These are phyloP conservation scores for Phytopythium oedochilum DNA, from an alignment of 352 stramenopile genomes.

Conservation along the genomic window DNA sequence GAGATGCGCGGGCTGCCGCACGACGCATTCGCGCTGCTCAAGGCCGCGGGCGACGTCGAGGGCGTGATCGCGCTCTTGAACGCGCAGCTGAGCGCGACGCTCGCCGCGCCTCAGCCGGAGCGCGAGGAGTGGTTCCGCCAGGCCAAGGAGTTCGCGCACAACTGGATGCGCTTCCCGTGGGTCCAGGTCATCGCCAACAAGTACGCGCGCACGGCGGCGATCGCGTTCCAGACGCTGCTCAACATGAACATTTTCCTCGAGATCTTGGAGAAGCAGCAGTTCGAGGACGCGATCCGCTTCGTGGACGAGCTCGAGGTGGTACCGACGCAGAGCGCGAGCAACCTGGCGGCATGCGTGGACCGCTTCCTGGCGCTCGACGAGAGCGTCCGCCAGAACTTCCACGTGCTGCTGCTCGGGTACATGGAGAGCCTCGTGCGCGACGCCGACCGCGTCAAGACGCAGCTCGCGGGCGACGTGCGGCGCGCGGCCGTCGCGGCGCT, in stretches of 20 bases:
- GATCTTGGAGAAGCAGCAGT: slow-evolving; percentile 79
- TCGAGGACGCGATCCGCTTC: slow-evolving; percentile 77
- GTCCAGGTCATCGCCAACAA: slow-evolving; percentile 70
- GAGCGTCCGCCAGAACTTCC: slow-evolving; percentile 79
- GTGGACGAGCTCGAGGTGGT: slow-evolving; percentile 76
- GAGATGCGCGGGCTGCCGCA: slow-evolving; percentile 63
- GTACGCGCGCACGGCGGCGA: slow-evolving; percentile 55
- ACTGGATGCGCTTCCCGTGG: slow-evolving; percentile 86
- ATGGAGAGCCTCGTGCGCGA: slow-evolving; percentile 85
- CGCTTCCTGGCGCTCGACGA: slow-evolving; percentile 80
- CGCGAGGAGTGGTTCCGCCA: slow-evolving; percentile 81
- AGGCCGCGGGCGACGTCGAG: slow-evolving; percentile 77
- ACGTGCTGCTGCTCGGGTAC: slow-evolving; percentile 82
- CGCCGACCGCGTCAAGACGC: slow-evolving; percentile 72
- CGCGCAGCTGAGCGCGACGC: slow-evolving; percentile 57
- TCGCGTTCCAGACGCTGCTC: slow-evolving; percentile 82
- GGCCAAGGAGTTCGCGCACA: slow-evolving; percentile 79
- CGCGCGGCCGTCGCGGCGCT: slow-evolving; percentile 42
- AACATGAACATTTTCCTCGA: slow-evolving; percentile 87
- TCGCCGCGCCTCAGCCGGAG: slow-evolving; percentile 50
- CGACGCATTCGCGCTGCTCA: slow-evolving; percentile 74
- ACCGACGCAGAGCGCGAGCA: slow-evolving; percentile 56
- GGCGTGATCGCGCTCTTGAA: slow-evolving; percentile 70
- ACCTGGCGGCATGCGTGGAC: slow-evolving; percentile 66
- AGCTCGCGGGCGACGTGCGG: slow-evolving; percentile 49